Base-by-base conservation (phyloP, 805 yeast species). In the Zygosaccharomyces bisporus region DNA sequence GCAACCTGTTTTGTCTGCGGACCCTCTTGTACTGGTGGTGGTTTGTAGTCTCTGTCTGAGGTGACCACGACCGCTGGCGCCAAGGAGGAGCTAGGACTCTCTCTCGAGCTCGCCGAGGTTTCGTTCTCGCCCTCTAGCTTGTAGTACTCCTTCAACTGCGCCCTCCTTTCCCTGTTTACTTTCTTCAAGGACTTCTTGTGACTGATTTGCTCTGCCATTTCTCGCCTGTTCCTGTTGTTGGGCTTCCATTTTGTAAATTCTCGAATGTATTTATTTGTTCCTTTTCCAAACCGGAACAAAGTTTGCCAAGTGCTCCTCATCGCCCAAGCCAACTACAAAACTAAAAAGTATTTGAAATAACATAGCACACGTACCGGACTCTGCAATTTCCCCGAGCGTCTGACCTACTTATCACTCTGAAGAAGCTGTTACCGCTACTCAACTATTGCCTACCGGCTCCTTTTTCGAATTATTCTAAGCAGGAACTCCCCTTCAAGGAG, bases 121-220 rank as follows among this genome's bases (percentile, higher is more conserved):
- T 29, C 42, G 20, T 33, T 39, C 18, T 34, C 20, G 18, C 43
- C 44, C 21, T 52, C 51, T 18, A 57, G 41, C n/a, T 51, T 49
- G 39, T 60, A 56, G 39, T 54, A 59, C 37, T 60, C 61, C 32
- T 57, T 55, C 44, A 63, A 36, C 14, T 52, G 54, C 30, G 45
- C 45, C 19, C 61, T 50, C 25, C 57, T 51, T 27, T 57, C 64
- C 31, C 49, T 54, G 34, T 53, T 56, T 10, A 56, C 35, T 14
- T 53, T 41, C 24, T 57, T 35, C 20, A 60, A 38, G 2, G 63
- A 52, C 39, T 60, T 58, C 44, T 58, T 62, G 43, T 62, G 65
- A 19, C 61, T 56, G 17, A 60, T 62, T 41, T 58, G 65, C 42
- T 60, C 62, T 4, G 64, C 56, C 64, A 60, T 61, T 17, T 37